Evolutionary conservation across 176 grass and related monocot genomes (phyloP), one percentile per base, ranked within the genome.

Genomic region (Hyparrhenia diplandra): DNA sequence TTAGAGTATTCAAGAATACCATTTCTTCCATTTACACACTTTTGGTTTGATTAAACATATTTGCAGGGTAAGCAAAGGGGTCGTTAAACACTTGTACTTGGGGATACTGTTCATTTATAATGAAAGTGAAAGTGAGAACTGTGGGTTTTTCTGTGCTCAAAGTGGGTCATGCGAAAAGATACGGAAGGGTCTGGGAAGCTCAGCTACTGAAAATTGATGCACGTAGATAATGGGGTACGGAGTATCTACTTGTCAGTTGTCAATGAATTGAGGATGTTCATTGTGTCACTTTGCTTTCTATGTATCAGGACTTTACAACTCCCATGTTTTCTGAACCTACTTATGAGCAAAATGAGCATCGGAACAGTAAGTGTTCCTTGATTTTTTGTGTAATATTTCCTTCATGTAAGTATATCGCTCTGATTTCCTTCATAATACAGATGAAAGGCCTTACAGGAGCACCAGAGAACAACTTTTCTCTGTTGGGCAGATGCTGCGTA

Each of bases 81-180:
- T 89, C 54, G 90, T 99, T 63, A 99, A 93, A 74, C 96, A 99
- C 86, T 77, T 99, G 88, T 99, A 91, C 69, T 88, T 85, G 76
- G 96, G 96, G 65, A 85, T 82, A 83, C 84, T 99, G n/a, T 99
- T 99, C 69, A 90, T 99, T 42, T 82, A 83, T 86, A 86, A 86
- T 88, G 88, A 93, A 86, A 86, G 78, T 41, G 96, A 95, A 90
- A 88, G 80, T 47, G 87, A 95, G 34, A 95, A 93, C 88, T 84
- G 52, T 73, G 92, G 88, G 41, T 95, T 88, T 82, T 99, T 91
- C 82, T 93, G 92, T 90, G 92, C 87, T 32, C 92, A 95, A 75
- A 89, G 90, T 0, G 82, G 82, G 6, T 89, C 87, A 51, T 99
- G 96, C 75, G 90, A 88, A 85, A 91, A 91, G 79, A 90, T 84